Conservation (phyloP, 345 rosid genomes). For the Corchorus capsularis region DNA sequence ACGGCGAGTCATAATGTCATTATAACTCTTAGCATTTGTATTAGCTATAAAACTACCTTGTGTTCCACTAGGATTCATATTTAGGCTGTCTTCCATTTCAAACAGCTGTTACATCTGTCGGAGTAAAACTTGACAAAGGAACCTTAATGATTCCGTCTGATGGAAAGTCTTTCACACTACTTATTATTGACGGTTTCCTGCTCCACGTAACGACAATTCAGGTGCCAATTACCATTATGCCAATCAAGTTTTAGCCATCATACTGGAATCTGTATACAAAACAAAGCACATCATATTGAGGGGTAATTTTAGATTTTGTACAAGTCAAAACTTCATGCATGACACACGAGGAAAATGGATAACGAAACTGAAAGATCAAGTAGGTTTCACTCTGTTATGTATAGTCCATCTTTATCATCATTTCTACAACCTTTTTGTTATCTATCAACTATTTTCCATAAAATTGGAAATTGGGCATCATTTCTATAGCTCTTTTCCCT, state of each 20-base stretch:
- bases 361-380: not conserved
- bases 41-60: constrained; percentile 38
- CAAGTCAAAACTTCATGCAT: not conserved
- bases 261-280: constrained; percentile 11
- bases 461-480: not conserved
- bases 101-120: constrained; percentile 1
- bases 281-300: constrained; percentile 12
- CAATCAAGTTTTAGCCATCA: constrained; percentile 1
- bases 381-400: not conserved
- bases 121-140: constrained; percentile 5
- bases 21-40: constrained; percentile 25
- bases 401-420: not conserved
- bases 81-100: constrained; percentile 43
- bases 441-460: not conserved
- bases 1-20: constrained; percentile 52
- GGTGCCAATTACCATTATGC: not conserved
- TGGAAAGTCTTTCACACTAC: not conserved
- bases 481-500: not conserved
- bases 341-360: not conserved
- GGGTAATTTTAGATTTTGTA: not conserved
- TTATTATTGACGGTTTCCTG: constrained; percentile 12
- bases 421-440: too few species aligned
- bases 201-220: constrained; percentile 11
- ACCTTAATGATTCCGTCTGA: not conserved
- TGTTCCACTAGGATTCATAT: constrained; percentile 33